Base-by-base conservation (phyloP, 2,329 filamentous ascomycete genomes). In the Colletotrichum eleusines region DNA sequence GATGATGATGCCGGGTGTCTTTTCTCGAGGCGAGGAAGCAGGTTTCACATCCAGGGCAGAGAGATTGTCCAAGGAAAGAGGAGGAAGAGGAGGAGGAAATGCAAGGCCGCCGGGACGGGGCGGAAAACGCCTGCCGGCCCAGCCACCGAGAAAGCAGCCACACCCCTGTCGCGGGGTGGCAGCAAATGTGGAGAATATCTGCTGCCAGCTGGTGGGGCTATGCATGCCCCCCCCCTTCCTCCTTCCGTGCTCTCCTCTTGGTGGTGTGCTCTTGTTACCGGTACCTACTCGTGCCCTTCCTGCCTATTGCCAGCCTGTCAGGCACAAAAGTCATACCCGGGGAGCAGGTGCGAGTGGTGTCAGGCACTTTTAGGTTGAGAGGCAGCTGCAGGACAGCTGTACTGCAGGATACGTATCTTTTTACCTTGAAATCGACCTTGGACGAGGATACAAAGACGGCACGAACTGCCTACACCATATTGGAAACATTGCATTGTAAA, bases 351-450 rank as follows among this genome's bases (percentile, higher is more conserved):
- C 9, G n/a, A 2, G 51, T 33, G 51, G 26, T 50, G 60, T 64
- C 33, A 11, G 66, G 66, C 65, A 31, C 12, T 51, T 46, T 63
- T 40, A 31, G 53, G 53, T 69, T 59, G 44, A 61, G 53, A 38
- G 46, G 48, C 20, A 16, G 61, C 35, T 63, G 68, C 68, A 68
- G 64, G 64, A 71, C 68, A 71, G 46, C 58, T 71, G 68, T 40
- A 62, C 64, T 68, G 68, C 64, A 68, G 58, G 58, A 71, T 71
- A 69, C 54, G 68, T 63, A 59, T 44, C 28, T 28, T 18, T 44
- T 44, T n/a, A 0, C 7, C 31, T 33, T 33, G 31, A 33, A 33
- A 40, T 20, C 40, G 26, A 46, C 42, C 57, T 60, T 3, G 33
- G 50, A 48, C 35, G 58, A 54, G 28, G 60, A 68, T 54, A 63